Conservation (phyloP, 2,329 filamentous ascomycete species). For the Emmonsia crescens region DNA sequence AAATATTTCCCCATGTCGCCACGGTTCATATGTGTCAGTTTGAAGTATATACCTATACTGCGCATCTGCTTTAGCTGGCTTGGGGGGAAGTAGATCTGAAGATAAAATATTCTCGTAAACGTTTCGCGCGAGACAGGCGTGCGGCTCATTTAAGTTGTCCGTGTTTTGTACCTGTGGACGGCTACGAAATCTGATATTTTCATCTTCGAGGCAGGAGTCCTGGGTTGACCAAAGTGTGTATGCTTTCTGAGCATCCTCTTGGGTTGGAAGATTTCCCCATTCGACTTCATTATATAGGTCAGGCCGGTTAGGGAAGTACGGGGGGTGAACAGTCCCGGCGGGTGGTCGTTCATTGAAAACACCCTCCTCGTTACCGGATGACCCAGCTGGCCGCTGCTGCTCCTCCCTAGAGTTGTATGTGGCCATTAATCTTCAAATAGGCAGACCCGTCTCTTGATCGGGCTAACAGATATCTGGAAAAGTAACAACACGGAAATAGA, state of each 20-base stretch:
- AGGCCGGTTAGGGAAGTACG: conserved; percentile 18
- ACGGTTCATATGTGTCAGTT: background rate
- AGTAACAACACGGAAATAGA: background rate
- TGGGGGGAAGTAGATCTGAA: conserved; percentile 14
- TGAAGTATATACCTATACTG: background rate
- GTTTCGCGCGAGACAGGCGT: conserved; percentile 18
- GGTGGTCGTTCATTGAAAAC: background rate
- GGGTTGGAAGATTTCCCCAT: conserved; percentile 18
- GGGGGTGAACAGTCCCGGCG: conserved; percentile 7
- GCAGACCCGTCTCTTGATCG: background rate
- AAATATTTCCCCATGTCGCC: conserved; percentile 15
- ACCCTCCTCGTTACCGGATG: background rate
- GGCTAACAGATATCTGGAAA: background rate
- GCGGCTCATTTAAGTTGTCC: background rate
- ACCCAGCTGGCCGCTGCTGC: background rate
- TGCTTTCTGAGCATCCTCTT: conserved; percentile 18
- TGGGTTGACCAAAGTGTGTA: conserved; percentile 21
- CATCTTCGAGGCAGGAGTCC: conserved; percentile 14
- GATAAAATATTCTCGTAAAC: conserved; percentile 24
- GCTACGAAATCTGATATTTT: conserved; percentile 1
- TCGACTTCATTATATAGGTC: conserved; percentile 19
- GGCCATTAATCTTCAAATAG: background rate
- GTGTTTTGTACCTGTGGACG: conserved; percentile 2
- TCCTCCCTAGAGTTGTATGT: background rate
- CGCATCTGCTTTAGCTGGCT: conserved; percentile 6